These are phyloP conservation scores for Fusarium sp. DNA, from an alignment of 2,329 filamentous ascomycete species.

Conservation along the genomic window DNA sequence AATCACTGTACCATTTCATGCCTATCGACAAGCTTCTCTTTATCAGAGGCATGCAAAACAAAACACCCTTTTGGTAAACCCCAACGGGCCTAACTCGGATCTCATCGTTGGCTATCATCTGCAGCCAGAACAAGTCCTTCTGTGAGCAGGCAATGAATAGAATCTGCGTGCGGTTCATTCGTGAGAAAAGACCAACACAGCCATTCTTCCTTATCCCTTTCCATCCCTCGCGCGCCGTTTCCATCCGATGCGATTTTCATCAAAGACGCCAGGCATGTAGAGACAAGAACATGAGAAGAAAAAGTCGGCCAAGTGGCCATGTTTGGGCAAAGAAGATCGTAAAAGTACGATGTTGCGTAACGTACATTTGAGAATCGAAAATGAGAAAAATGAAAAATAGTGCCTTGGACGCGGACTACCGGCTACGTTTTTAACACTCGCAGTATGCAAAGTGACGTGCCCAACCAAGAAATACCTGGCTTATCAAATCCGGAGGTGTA, in stretches of 20 bases:
- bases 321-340: slow-evolving; percentile 48
- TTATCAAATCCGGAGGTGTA: slow-evolving; percentile 16
- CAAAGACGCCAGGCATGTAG: slow-evolving; percentile 41
- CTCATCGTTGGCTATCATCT: background rate
- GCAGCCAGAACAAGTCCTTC: background rate
- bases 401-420: slow-evolving; percentile 31
- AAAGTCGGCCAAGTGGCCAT: slow-evolving; percentile 40
- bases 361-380: slow-evolving; percentile 52
- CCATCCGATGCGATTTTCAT: slow-evolving; percentile 40
- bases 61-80: slow-evolving; percentile 37
- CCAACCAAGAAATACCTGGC: slow-evolving; percentile 26
- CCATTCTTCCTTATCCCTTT: slow-evolving; percentile 21
- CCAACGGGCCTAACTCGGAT: slow-evolving; percentile 25
- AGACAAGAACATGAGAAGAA: slow-evolving; percentile 36
- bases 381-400: slow-evolving; percentile 38
- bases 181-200: slow-evolving; percentile 26
- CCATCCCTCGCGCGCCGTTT: slow-evolving; percentile 39
- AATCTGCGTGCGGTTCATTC: slow-evolving; percentile 31
- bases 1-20: slow-evolving; percentile 34
- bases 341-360: slow-evolving; percentile 49
- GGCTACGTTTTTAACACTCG: slow-evolving; percentile 26
- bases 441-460: slow-evolving; percentile 23
- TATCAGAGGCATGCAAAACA: slow-evolving; percentile 23
- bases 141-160: slow-evolving; percentile 35
- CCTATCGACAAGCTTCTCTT: slow-evolving; percentile 37